A percentile compares a stretch with the other conserved stretches of the same genome.
These are phyloP conservation scores for Penicillium bovifimosum DNA, from an alignment of 495 filamentous ascomycete genomes.

Conservation along the genomic window DNA sequence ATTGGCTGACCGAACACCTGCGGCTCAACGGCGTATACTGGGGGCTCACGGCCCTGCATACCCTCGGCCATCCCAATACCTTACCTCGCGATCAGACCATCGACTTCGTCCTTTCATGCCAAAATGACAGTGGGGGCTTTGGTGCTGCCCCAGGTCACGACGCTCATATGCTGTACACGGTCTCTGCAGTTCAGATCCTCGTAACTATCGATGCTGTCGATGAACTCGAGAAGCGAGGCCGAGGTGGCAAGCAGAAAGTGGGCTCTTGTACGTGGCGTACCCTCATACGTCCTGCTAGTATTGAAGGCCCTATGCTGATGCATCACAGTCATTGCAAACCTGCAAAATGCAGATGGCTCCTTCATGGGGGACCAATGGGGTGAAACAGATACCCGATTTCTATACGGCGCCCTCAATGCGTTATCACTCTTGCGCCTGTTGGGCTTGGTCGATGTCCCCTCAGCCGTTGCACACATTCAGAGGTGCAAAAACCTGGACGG, in stretches of 20 bases:
- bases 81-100: conserved; percentile 78
- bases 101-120: conserved; percentile 87
- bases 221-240: conserved; percentile 64
- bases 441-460: conserved; percentile 65
- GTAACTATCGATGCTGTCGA: conserved; percentile 78
- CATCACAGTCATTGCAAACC: conserved; percentile 63
- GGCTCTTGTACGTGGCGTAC: conserved; percentile 59
- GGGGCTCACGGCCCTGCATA: conserved; percentile 84
- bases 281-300: conserved; percentile 4
- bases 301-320: conserved; percentile 17
- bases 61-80: conserved; percentile 73
- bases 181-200: conserved; percentile 88
- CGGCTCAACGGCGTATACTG: conserved; percentile 94
- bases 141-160: conserved; percentile 92
- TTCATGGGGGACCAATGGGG: conserved; percentile 96
- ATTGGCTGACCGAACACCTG: conserved; percentile 95
- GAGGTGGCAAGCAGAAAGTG: conserved; percentile 62
- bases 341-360: conserved; percentile 81
- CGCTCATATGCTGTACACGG: conserved; percentile 90
- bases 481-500: conserved; percentile 89
- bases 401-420: conserved; percentile 82
- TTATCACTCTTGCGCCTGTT: conserved; percentile 74
- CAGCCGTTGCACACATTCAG: conserved; percentile 71
- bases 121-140: conserved; percentile 82
- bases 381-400: conserved; percentile 88